phyloP scores from a whole-genome alignment of 805 yeast species.

The Lachancea sp. region DNA sequence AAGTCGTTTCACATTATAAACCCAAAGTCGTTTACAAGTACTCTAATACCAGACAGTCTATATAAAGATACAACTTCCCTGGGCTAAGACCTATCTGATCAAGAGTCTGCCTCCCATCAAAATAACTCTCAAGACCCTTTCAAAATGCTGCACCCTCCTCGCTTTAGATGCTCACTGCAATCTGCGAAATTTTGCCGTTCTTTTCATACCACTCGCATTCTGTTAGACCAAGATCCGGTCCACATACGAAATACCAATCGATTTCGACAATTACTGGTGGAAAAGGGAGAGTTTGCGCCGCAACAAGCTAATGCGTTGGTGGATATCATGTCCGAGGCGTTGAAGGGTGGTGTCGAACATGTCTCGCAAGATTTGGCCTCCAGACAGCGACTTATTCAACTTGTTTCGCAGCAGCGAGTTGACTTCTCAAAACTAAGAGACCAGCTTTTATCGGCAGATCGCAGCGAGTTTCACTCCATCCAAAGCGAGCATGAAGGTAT shows the following conservation, averaged over 20 bases:
- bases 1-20: too few relatives aligned
- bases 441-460: conserved; percentile 82
- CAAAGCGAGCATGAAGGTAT: conserved; percentile 84
- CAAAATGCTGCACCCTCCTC: neutral
- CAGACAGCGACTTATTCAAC: conserved; percentile 71
- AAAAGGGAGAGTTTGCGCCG: conserved; percentile 62
- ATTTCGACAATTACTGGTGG: conserved; percentile 55
- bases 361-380: conserved; percentile 76
- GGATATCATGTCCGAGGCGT: conserved; percentile 60
- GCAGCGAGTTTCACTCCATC: conserved; percentile 72
- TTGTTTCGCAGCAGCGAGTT: conserved; percentile 92
- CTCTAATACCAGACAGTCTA: too few relatives aligned
- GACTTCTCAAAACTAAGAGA: conserved; percentile 94
- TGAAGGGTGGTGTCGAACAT: conserved; percentile 72
- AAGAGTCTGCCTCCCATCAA: too few relatives aligned
- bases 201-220: neutral
- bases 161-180: neutral
- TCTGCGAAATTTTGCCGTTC: neutral
- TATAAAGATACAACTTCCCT: too few relatives aligned
- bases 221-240: conserved; percentile 19
- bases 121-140: neutral
- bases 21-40: too few relatives aligned
- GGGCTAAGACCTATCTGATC: too few relatives aligned
- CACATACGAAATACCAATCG: conserved; percentile 66
- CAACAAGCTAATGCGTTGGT: conserved; percentile 80